These are phyloP conservation scores for Eutrema heterophyllum DNA, from an alignment of 345 rosid species.

Conservation along the genomic window DNA sequence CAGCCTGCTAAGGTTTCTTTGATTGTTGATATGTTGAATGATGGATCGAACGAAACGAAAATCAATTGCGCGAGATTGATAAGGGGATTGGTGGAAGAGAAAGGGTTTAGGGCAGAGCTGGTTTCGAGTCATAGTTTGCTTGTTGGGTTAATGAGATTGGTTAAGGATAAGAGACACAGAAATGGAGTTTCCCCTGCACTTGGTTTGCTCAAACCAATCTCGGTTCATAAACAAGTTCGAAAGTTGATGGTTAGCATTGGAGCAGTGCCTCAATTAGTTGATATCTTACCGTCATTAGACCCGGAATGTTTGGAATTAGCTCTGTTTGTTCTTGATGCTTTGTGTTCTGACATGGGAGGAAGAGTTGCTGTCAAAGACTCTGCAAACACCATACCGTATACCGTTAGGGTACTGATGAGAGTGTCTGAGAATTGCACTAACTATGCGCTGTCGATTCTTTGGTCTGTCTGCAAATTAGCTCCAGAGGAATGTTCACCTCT, in stretches of 20 bases:
- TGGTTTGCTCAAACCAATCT: slow-evolving; percentile 43
- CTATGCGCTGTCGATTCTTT: slow-evolving; percentile 45
- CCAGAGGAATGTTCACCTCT: slow-evolving; percentile 52
- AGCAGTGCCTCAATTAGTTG: slow-evolving; percentile 54
- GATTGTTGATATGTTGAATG: slow-evolving; percentile 71
- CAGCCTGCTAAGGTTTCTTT: slow-evolving; percentile 65
- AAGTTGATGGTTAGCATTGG: slow-evolving; percentile 49
- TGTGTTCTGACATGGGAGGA: slow-evolving; percentile 46
- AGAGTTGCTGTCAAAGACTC: slow-evolving; percentile 55
- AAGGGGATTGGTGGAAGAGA: slow-evolving; percentile 41
- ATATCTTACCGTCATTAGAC: slow-evolving; percentile 42
- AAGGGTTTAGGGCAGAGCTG: slow-evolving; percentile 42
- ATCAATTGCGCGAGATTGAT: slow-evolving; percentile 55
- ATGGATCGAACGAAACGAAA: slow-evolving; percentile 69
- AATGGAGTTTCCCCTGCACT: slow-evolving; percentile 50
- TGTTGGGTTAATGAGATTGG: slow-evolving; percentile 58
- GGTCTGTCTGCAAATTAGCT: slow-evolving; percentile 56
- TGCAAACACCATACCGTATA: slow-evolving; percentile 44
- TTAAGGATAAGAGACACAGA: slow-evolving; percentile 49
- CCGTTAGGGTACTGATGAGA: slow-evolving; percentile 50
- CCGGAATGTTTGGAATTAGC: slow-evolving; percentile 53
- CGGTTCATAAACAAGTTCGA: slow-evolving; percentile 37
- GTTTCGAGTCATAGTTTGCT: slow-evolving; percentile 61
- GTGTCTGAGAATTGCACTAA: slow-evolving; percentile 58
- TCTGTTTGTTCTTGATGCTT: slow-evolving; percentile 39